Evolutionary conservation across 768 basidiomycete species (phyloP).

Genomic region (Sarcodon sp.): DNA sequence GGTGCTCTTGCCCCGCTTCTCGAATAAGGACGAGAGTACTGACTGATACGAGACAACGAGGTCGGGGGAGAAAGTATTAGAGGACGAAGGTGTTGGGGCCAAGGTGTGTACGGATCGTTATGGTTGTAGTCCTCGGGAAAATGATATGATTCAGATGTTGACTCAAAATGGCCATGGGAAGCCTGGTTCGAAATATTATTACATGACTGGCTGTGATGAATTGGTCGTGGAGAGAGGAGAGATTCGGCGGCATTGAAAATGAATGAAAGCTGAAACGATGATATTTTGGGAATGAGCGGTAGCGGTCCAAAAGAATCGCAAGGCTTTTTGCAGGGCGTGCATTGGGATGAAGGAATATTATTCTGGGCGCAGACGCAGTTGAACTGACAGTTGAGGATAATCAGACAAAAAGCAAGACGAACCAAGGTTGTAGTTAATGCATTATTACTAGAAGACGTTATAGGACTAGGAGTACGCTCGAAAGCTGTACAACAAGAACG

Average conservation of each 20-base stretch:
- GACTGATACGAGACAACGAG: neutral
- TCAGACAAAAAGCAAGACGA: no score
- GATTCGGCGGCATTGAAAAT: neutral
- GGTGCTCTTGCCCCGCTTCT: neutral
- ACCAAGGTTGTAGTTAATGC: no score
- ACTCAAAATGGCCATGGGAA: no score
- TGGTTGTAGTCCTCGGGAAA: neutral
- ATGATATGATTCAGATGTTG: no score
- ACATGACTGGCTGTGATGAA: no score
- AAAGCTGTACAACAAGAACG: no score
- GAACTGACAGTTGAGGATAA: no score
- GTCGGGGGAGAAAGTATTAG: neutral
- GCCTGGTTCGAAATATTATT: no score
- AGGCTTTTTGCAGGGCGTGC: neutral
- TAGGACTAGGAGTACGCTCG: no score
- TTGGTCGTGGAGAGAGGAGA: no score
- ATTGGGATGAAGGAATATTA: neutral
- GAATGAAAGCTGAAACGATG: neutral
- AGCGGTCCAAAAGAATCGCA: neutral
- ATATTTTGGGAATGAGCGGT: neutral
- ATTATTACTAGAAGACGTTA: no score
- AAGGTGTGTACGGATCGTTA: neutral
- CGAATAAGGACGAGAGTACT: neutral
- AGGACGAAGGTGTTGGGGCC: neutral
- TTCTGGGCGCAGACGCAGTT: neutral